Base-by-base conservation (phyloP, 2,329 filamentous ascomycete species). In the Podosphaera aphanis region DNA sequence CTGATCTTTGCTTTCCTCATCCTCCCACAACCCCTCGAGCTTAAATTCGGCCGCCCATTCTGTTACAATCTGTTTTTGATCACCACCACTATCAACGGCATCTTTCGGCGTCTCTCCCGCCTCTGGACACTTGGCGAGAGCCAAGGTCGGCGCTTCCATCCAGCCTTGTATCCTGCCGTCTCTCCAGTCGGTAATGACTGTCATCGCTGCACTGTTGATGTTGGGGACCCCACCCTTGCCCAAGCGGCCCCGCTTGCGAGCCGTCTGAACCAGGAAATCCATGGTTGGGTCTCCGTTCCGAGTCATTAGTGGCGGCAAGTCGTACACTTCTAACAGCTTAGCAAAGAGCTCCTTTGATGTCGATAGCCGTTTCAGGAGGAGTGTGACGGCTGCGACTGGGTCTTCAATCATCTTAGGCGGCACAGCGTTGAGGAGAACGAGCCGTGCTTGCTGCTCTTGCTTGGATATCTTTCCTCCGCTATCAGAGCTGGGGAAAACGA, bases 11-110 rank as follows among this genome's bases (percentile, higher is more conserved):
- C 21, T 41, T n/a, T 46, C 49, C n/a, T 50, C 75, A 58, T 84
- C 77, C 10, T 83, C 85, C 81, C 83, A 95, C 13, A 98, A 64
- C 1, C 84, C 90, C 50, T 94, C 90, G 7, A 98, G 70, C 66
- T 88, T 86, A 64, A 98, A 95, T 63, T 95, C 88, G 56, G 83
- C 77, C 6, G 86, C 83, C 85, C 88, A 93, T 60, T 92, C 79
- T 10, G 79, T 82, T 46, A 95, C 85, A 60, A 95, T 83, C 63
- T 84, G 66, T 66, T 92, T 85, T 61, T 92, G 77, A 52, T 84
- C 74, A 50, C 71, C 67, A 53, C 67, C 61, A 44, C 66, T 63
- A 45, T n/a, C n/a, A n/a, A n/a, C n/a, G n/a, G 46, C 29, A n/a
- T 67, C 62, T 49, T 67, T 63, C 44, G 15, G 29, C 10, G 21